phyloP scores from a whole-genome alignment of 192 early-diverging fungal species.

The Spinellus fusiger region DNA sequence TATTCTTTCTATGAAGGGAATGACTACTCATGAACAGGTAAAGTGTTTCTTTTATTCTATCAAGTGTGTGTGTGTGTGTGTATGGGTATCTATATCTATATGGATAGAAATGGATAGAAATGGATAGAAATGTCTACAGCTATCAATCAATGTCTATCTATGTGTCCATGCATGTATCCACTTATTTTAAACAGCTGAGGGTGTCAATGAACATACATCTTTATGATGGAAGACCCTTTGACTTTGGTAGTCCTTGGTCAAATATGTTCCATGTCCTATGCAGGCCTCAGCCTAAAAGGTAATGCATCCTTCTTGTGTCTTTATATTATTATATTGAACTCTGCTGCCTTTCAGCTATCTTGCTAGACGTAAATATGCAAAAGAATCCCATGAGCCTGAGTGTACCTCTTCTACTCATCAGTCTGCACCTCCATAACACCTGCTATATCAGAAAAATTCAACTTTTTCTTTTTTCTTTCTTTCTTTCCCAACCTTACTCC shows the following conservation, averaged over 20 bases:
- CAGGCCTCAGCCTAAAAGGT: conserved; percentile 46
- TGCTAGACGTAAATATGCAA: conserved; percentile 8
- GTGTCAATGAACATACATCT: conserved; percentile 21
- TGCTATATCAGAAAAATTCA: background rate
- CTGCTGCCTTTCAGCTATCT: background rate
- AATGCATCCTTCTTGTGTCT: background rate
- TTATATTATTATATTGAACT: background rate
- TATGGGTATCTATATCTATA: too few species aligned
- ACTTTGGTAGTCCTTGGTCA: conserved; percentile 34
- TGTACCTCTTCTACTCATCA: too few species aligned
- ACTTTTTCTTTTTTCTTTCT: background rate
- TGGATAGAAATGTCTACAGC: background rate
- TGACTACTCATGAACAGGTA: conserved; percentile 87
- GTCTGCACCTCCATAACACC: background rate
- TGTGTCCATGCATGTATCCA: background rate
- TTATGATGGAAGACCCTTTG: conserved; percentile 40
- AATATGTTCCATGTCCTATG: conserved; percentile 57
- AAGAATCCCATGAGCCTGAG: conserved; percentile 2
- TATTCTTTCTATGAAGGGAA: conserved; percentile 58
- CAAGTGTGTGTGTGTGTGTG: too few species aligned
- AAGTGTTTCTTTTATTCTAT: conserved; percentile 16
- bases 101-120: too few species aligned
- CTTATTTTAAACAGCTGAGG: conserved; percentile 1
- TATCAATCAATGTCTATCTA: background rate
- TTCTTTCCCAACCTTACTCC: background rate